Evolutionary conservation across 805 yeast species (phyloP).

Genomic region (Ogataea ramenticola): DNA sequence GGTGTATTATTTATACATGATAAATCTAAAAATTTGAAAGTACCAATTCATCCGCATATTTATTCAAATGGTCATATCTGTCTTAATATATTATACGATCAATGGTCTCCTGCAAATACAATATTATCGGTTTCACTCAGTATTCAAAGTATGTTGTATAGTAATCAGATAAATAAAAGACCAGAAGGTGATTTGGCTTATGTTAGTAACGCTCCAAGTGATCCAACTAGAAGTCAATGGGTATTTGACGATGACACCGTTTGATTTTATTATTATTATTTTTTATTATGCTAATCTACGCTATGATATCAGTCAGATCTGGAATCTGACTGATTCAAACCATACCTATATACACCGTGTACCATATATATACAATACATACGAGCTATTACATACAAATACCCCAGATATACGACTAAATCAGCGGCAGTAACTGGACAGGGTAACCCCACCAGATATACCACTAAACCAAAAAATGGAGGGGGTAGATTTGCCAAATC

Average conservation of each 20-base stretch:
- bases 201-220: constrained; percentile 43
- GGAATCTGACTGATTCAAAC: too few species aligned
- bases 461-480: too few species aligned
- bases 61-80: constrained; percentile 79
- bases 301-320: too few species aligned
- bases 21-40: constrained; percentile 10
- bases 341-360: too few species aligned
- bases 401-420: too few species aligned
- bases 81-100: constrained; percentile 54
- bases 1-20: constrained; percentile 41
- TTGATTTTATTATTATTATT: too few species aligned
- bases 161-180: constrained; percentile 37
- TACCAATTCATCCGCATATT: constrained; percentile 71
- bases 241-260: constrained; percentile 54
- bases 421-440: too few species aligned
- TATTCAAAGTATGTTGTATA: constrained; percentile 55
- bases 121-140: constrained; percentile 44
- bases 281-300: too few species aligned
- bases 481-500: too few species aligned
- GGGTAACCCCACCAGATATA: too few species aligned
- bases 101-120: constrained; percentile 61
- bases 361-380: too few species aligned
- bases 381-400: too few species aligned
- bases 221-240: constrained; percentile 46
- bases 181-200: constrained; percentile 54